Conservation (phyloP, 768 basidiomycete genomes). For the Kwoniella mangroviensis region DNA sequence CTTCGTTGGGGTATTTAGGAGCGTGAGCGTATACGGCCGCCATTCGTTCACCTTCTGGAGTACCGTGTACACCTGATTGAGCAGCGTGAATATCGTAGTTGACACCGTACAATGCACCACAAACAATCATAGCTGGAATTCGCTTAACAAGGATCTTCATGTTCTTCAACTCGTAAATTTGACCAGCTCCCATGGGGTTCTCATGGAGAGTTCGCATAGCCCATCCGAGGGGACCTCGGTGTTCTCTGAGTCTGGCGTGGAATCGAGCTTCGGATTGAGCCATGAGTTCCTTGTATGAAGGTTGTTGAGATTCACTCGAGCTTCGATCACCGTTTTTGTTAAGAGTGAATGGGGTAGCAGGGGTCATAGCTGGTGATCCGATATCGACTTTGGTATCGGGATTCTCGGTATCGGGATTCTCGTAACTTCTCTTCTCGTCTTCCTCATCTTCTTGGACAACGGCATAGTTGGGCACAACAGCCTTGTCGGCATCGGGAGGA, state of each 20-base stretch:
- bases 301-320: constrained; percentile 19
- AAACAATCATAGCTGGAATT: constrained; percentile 40
- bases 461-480: constrained; percentile 43
- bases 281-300: constrained; percentile 33
- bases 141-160: constrained; percentile 39
- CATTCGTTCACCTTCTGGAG: constrained; percentile 56
- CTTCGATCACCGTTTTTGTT: constrained; percentile 3
- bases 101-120: constrained; percentile 38
- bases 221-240: constrained; percentile 56
- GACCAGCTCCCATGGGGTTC: constrained; percentile 52
- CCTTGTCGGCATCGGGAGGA: constrained; percentile 51
- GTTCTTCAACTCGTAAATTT: constrained; percentile 52
- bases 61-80: constrained; percentile 52
- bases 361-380: constrained; percentile 8
- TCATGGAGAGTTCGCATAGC: constrained; percentile 58
- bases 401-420: background rate
- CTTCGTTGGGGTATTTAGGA: constrained; percentile 59
- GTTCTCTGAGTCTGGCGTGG: constrained; percentile 45
- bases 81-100: constrained; percentile 56
- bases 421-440: constrained; percentile 5
- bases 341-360: constrained; percentile 14
- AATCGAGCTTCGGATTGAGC: constrained; percentile 37
- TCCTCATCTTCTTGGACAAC: constrained; percentile 37
- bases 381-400: constrained; percentile 4
- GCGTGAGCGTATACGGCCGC: constrained; percentile 55